phyloP scores from a whole-genome alignment of 148 eudicot species.

The Drosera capensis region DNA sequence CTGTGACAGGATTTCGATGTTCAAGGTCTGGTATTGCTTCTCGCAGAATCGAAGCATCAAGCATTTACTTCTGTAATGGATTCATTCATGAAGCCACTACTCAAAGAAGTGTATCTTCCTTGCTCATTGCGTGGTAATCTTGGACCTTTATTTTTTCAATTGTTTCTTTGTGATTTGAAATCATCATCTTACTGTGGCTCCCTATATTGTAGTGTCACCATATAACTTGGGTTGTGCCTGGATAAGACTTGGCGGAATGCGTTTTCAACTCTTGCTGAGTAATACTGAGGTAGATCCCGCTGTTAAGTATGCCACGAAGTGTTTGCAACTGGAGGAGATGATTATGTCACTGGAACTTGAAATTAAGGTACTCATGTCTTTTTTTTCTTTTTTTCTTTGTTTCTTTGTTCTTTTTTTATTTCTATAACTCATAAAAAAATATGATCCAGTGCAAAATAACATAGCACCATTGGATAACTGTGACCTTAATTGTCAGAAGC shows the following conservation, averaged over 20 bases:
- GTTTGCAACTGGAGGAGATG: conserved; percentile 38
- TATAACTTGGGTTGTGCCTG: conserved; percentile 42
- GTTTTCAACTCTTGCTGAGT: conserved; percentile 61
- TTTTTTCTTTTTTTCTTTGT: neutral
- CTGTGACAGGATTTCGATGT: conserved; percentile 25
- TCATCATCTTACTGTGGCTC: neutral
- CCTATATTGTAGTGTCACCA: conserved; percentile 12
- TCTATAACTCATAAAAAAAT: too few species aligned
- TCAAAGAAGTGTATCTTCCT: conserved; percentile 29
- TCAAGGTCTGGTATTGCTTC: conserved; percentile 31
- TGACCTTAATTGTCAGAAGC: too few species aligned
- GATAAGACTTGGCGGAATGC: conserved; percentile 61
- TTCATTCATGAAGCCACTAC: conserved; percentile 50
- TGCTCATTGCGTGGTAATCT: conserved; percentile 27
- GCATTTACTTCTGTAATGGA: conserved; percentile 34
- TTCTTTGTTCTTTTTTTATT: too few species aligned
- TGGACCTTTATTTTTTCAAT: neutral
- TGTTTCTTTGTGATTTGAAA: neutral
- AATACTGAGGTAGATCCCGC: conserved; percentile 83
- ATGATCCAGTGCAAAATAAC: too few species aligned
- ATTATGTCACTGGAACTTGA: conserved; percentile 65
- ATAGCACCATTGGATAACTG: too few species aligned
- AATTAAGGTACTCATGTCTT: conserved; percentile 31
- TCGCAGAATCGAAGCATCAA: conserved; percentile 50
- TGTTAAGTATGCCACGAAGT: conserved; percentile 50